Conservation (phyloP, 2,329 filamentous ascomycete genomes). For the Cladosporium oxysporum region DNA sequence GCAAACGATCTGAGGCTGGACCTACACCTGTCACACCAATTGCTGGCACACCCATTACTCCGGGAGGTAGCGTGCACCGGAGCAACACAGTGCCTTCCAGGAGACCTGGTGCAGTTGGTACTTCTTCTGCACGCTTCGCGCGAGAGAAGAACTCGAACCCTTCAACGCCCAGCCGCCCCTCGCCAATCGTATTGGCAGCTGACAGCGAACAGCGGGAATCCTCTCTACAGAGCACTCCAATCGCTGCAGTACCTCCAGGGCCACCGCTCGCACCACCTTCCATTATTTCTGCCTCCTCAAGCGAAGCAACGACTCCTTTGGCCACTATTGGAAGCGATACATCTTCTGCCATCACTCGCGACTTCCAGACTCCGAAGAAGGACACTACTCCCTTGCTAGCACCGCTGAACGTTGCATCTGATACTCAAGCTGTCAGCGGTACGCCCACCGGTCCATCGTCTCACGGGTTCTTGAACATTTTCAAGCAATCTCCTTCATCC, state of each 20-base stretch:
- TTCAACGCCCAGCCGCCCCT: conserved; percentile 46
- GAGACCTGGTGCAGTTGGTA: conserved; percentile 64
- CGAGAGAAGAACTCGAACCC: conserved; percentile 55
- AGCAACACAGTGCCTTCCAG: conserved; percentile 96
- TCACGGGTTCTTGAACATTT: conserved; percentile 61
- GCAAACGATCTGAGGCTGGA: conserved; percentile 70
- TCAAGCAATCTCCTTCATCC: conserved; percentile 67
- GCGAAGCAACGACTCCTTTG: conserved; percentile 39
- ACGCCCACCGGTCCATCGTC: conserved; percentile 33
- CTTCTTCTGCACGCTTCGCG: conserved; percentile 65
- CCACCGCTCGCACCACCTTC: conserved; percentile 38
- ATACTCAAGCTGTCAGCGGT: conserved; percentile 23
- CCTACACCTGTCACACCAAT: conserved; percentile 68
- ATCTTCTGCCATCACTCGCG: conserved; percentile 31
- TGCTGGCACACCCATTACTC: conserved; percentile 29
- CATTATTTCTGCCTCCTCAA: conserved; percentile 43
- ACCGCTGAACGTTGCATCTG: conserved; percentile 25
- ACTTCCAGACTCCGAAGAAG: conserved; percentile 36
- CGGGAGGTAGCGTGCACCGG: conserved; percentile 59
- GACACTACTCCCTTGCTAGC: conserved; percentile 41
- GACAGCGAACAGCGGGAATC: conserved; percentile 28
- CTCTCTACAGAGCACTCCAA: conserved; percentile 35
- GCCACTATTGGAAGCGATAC: conserved; percentile 34
- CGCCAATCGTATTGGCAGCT: conserved; percentile 24
- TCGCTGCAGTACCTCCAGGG: conserved; percentile 34